Evolutionary conservation across 192 early-diverging fungal species (phyloP), one percentile per base, ranked within the genome.

Genomic region (Linnemannia hyalina): DNA sequence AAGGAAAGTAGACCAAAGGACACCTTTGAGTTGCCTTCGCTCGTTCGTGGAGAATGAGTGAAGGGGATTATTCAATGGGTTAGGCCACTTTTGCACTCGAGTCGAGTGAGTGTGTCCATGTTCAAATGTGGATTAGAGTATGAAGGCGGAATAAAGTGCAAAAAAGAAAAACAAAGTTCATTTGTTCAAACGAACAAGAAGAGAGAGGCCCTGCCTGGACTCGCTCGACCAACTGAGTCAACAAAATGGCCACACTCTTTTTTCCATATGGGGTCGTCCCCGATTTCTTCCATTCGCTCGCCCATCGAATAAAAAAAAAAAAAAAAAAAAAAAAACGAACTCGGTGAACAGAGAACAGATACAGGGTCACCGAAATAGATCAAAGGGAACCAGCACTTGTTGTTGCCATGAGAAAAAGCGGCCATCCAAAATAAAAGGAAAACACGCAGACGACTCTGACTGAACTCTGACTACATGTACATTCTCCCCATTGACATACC

Each of bases 281-380:
- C 72, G 78, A 80, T 68, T 74, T 80, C 47, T 80, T 68, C 78
- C 78, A 74, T 65, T 23, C 10, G 26, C 60, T 76, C 36, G 38
- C 36, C 15, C 44, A 55, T 57, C 20, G 36, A 72, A 72, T 44
- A 72, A 72, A 72, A 79, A 80, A 79, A 72, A 57, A 72, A 72
- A 72, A 79, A 80, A 79, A 60, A 16, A 38, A 74, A 80, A 52
- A 55, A 80, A 80, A 80, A 35, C 15, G 54, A 69, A 80, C 79
- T 80, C 79, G 79, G 79, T 80, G 79, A 42, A 74, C 29, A 65
- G 26, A 26, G 55, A 11, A 60, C 18, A 6, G n/a, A 1, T n/a
- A 23, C 7, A 60, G 26, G 60, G 29, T 11, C 60, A 13, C 60
- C 60, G 60, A 65, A 65, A 35, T 35, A 65, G 60, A 65, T 65